Evolutionary conservation across 805 yeast species (phyloP), one percentile per base, ranked within the genome.

Genomic region (Debaryomyces maramus): DNA sequence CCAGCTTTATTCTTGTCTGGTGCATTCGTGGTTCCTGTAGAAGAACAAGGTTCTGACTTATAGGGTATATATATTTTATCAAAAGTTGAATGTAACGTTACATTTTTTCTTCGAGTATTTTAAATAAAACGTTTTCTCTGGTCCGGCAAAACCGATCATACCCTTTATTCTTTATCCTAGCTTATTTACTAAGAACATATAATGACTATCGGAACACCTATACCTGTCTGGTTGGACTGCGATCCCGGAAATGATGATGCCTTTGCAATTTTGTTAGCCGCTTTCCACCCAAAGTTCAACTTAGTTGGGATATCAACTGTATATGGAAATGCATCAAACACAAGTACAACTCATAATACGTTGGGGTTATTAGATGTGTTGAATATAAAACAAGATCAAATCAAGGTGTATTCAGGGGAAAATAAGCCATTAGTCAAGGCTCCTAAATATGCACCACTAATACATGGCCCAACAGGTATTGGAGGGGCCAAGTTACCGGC

Each of bases 211-310:
- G 26, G 32, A 11, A 46, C 54, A 14, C 41, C 38, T 9, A 51
- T 67, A 2, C 95, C 95, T 0, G 53, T 88, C 4, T 88, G 96
- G 96, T 60, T 88, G 9, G 96, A 88, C 61, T 88, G 96, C 60
- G 96, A 88, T 55, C 95, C 96, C 0, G 96, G 96, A 1, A 93
- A 85, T 53, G 96, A 88, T 55, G 97, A 88, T 52, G 83, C 86
- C 1, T 74, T 86, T 32, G 96, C 93, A 3, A 69, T 88, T 6
- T 63, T 85, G 7, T 47, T 88, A 18, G 79, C 87, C 0, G 65
- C 78, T 6, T 77, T 74, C 52, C 75, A 80, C 46, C 85, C 88
- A 0, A 62, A 71, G 18, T 77, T 79, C 60, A 58, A 76, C 11
- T 59, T 86, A 7, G 49, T 80, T 3, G 95, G 93, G 2, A 71